Evolutionary conservation across 75 land plant genomes (phyloP).

Genomic region (Larix kaempferi): DNA sequence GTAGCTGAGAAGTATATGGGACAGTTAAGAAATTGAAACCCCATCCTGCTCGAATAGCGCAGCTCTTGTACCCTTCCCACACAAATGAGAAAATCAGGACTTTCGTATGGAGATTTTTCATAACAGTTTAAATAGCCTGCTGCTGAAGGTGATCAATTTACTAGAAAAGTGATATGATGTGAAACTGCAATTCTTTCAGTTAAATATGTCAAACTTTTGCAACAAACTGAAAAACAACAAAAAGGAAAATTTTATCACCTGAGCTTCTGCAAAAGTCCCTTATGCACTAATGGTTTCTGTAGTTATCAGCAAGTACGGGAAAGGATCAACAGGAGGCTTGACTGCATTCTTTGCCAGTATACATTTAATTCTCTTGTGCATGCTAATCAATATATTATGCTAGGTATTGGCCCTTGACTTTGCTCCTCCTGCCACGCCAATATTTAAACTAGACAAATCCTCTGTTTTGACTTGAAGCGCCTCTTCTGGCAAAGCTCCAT

Average conservation of each 20-base stretch:
- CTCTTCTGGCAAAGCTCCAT: conserved; percentile 71
- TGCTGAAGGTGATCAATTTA: too few species aligned
- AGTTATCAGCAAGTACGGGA: conserved; percentile 78
- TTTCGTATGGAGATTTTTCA: background rate
- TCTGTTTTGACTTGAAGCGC: conserved; percentile 56
- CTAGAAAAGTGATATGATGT: too few species aligned
- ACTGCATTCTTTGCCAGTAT: conserved; percentile 57
- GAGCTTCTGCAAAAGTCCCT: conserved; percentile 92
- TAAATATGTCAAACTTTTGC: background rate
- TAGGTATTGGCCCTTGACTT: conserved; percentile 77
- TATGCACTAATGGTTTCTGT: conserved; percentile 59
- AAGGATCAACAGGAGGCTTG: conserved; percentile 47
- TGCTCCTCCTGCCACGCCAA: conserved; percentile 39
- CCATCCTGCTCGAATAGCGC: background rate
- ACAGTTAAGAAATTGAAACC: background rate
- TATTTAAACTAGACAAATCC: conserved; percentile 46
- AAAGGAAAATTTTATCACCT: conserved; percentile 42
- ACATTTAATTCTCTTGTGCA: conserved; percentile 75
- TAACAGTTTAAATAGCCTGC: background rate
- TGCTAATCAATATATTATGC: conserved; percentile 82
- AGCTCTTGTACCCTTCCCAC: background rate
- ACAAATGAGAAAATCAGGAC: background rate
- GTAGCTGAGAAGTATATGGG: background rate
- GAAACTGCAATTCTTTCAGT: background rate
- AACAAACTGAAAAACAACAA: background rate